Evolutionary conservation across 768 basidiomycete species (phyloP).

Genomic region (Brasilioporus rufonigricans): DNA sequence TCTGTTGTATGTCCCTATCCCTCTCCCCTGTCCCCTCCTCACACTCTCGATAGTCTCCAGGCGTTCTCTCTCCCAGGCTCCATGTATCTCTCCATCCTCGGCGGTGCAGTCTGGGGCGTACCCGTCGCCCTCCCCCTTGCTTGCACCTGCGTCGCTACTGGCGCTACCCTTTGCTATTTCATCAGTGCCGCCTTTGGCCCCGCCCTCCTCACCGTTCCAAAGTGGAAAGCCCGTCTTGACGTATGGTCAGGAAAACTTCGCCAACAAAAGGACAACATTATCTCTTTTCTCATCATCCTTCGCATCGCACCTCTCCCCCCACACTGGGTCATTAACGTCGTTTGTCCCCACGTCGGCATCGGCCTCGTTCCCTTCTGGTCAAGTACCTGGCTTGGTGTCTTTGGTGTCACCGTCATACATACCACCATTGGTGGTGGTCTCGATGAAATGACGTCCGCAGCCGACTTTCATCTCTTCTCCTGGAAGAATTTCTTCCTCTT

Average conservation of each 20-base stretch:
- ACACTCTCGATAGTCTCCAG: slow-evolving; percentile 62
- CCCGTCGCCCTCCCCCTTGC: slow-evolving; percentile 83
- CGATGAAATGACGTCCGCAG: slow-evolving; percentile 92
- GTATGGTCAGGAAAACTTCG: slow-evolving; percentile 78
- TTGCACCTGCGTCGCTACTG: slow-evolving; percentile 88
- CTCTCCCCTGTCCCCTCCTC: slow-evolving; percentile 1
- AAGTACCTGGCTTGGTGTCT: slow-evolving; percentile 85
- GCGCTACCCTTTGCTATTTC: slow-evolving; percentile 89
- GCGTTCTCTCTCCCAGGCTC: slow-evolving; percentile 96
- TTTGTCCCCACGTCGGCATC: slow-evolving; percentile 92
- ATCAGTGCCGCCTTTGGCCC: slow-evolving; percentile 92
- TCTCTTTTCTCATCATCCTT: slow-evolving; percentile 92
- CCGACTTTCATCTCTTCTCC: slow-evolving; percentile 92
- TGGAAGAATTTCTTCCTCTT: slow-evolving; percentile 88
- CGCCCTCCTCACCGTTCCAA: slow-evolving; percentile 82
- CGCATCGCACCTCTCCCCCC: slow-evolving; percentile 93
- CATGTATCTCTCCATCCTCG: slow-evolving; percentile 97
- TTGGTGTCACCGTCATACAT: slow-evolving; percentile 91
- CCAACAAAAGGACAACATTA: slow-evolving; percentile 77
- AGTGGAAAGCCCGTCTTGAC: slow-evolving; percentile 80
- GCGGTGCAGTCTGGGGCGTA: slow-evolving; percentile 94
- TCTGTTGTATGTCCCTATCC: slow-evolving; percentile 69
- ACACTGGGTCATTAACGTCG: slow-evolving; percentile 93
- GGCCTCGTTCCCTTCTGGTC: slow-evolving; percentile 83
- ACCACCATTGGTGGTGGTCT: slow-evolving; percentile 92